Evolutionary conservation across 2,329 filamentous ascomycete genomes (phyloP), one percentile per base, ranked within the genome.

Genomic region (Fusarium buharicum): DNA sequence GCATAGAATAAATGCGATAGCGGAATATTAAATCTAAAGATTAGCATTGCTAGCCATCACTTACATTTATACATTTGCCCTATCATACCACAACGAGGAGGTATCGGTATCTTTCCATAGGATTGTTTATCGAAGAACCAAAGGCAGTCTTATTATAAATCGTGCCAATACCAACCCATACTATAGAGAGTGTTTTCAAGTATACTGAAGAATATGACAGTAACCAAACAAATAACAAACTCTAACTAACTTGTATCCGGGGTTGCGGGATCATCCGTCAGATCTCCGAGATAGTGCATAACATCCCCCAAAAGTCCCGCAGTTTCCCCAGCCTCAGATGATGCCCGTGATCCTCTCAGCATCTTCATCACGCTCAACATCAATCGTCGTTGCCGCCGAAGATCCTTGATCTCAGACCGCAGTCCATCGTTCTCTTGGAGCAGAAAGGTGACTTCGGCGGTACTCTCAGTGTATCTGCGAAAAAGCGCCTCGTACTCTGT

Each of bases 231-330:
- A 30, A 30, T 5, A 4, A 30, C 13, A 6, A 11, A 11, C 12
- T 5, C 9, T 24, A 31, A n/a, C 44, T 54, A 54, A 18, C 9
- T 22, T 28, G 37, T 34, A 22, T 28, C 39, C 18, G 38, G 33
- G 24, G 39, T 28, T 13, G 27, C 10, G 31, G 46, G 39, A 45
- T 46, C 46, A 38, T 45, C 46, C 14, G 38, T 16, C 33, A 46
- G 36, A 39, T 55, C 39, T 8, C 39, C 33, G 24, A 44, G 49
- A 40, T 46, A 55, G 45, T 45, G 34, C 17, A 48, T 33, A 39
- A 50, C 39, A 18, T 55, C 40, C 27, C 46, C 28, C n/a, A 44
- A 50, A 50, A 55, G 44, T 50, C n/a, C 52, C 38, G 52, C 52
- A 50, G 30, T 47, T 16, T 37, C 52, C 27, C 30, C 44, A 12